A percentile compares a stretch with the other conserved stretches of the same genome.
phyloP scores from a whole-genome alignment of 1,139 yeast genomes.

The Debaryomyces sp. region DNA sequence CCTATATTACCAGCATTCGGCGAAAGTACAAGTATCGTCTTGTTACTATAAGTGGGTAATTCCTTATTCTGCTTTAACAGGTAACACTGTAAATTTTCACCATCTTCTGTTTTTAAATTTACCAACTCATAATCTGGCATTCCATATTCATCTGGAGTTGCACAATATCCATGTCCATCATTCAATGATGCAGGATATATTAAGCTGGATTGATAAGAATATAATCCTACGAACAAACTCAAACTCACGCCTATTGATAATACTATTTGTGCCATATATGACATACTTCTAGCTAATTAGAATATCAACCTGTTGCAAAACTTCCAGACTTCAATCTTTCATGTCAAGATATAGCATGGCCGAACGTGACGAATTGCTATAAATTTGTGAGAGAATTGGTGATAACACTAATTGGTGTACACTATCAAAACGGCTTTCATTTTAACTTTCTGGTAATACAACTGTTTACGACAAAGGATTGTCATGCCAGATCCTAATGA shows the following conservation, averaged over 20 bases:
- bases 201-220: constrained; percentile 65
- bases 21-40: constrained; percentile 76
- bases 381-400: constrained; percentile 1
- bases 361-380: not conserved
- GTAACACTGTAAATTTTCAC: constrained; percentile 48
- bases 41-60: constrained; percentile 48
- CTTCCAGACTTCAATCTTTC: not conserved
- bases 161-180: constrained; percentile 73
- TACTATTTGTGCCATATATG: constrained; percentile 29
- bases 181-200: constrained; percentile 85
- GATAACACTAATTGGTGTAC: constrained; percentile 1
- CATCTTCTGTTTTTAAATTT: constrained; percentile 67
- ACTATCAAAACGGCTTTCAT: not conserved
- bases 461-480: not conserved
- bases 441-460: not conserved
- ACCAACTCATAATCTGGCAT: constrained; percentile 68
- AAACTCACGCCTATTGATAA: constrained; percentile 39
- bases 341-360: not conserved
- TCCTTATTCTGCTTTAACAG: constrained; percentile 50
- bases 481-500: constrained; percentile 9
- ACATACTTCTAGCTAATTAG: not conserved
- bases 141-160: constrained; percentile 73
- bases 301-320: not conserved
- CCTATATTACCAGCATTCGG: constrained; percentile 99
- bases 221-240: constrained; percentile 58